These are phyloP conservation scores for Phytopythium boreale DNA, from an alignment of 352 stramenopile genomes.

Conservation along the genomic window DNA sequence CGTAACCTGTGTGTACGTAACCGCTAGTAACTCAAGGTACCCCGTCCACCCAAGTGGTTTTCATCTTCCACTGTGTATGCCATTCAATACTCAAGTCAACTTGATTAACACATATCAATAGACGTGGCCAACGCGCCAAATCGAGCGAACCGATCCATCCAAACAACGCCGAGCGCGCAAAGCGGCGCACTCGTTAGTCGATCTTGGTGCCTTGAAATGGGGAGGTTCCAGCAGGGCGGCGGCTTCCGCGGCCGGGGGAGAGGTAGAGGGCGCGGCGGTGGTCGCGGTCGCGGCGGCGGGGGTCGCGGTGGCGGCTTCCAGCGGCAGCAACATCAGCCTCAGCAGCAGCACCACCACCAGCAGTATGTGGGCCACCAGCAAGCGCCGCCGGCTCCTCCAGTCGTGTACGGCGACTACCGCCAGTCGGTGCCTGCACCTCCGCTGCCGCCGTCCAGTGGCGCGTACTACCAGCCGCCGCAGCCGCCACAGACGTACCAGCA, in stretches of 20 bases:
- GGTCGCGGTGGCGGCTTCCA: conserved; percentile 16
- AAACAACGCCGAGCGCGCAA: neutral
- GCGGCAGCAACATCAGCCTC: conserved; percentile 8
- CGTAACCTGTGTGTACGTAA: neutral
- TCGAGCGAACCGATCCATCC: conserved; percentile 1
- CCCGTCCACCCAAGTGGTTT: neutral
- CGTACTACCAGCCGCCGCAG: conserved; percentile 9
- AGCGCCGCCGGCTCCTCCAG: neutral
- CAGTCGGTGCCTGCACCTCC: conserved; percentile 5
- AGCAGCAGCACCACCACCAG: conserved; percentile 3
- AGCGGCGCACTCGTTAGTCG: neutral
- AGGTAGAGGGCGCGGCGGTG: conserved; percentile 24
- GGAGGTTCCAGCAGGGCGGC: conserved; percentile 14
- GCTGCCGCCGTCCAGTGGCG: conserved; percentile 4
- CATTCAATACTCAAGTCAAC: neutral
- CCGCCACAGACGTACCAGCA: neutral
- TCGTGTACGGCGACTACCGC: neutral
- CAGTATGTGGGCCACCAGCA: conserved; percentile 2
- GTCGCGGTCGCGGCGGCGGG: conserved; percentile 16
- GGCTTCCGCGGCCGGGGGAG: conserved; percentile 28
- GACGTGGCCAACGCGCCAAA: too few relatives aligned
- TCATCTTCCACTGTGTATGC: neutral
- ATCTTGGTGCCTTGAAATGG: conserved; percentile 13
- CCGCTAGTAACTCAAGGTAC: neutral
- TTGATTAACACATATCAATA: neutral